Percentiles rank a stretch among this genome's conserved stretches.
Evolutionary conservation across 176 grass and related monocot genomes (phyloP).

Genomic region (Phyllostachys edulis): DNA sequence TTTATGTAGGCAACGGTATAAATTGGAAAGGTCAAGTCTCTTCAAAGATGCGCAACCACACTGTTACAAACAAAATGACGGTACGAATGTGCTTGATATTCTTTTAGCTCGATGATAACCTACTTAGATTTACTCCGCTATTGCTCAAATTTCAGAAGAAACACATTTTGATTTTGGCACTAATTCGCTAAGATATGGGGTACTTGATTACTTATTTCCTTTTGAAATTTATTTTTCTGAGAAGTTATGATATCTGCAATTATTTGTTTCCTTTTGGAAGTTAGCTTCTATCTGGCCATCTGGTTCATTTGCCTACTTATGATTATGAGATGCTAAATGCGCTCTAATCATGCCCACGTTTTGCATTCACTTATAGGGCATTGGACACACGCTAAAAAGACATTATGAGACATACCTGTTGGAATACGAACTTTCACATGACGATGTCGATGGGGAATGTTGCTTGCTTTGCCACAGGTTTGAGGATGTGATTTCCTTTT

Average conservation of each 20-base stretch:
- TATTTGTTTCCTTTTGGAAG: neutral
- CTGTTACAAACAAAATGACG: conserved; percentile 75
- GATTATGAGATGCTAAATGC: neutral
- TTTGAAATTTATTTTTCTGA: neutral
- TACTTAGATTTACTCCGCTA: neutral
- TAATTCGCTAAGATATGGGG: neutral
- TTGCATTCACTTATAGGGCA: conserved; percentile 42
- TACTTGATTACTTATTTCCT: neutral
- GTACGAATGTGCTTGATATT: conserved; percentile 33
- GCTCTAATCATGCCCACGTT: neutral
- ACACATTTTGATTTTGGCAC: neutral
- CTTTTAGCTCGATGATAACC: neutral
- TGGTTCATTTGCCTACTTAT: neutral
- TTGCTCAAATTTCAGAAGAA: neutral
- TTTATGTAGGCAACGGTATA: conserved; percentile 86
- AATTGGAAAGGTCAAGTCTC: conserved; percentile 93
- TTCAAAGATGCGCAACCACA: conserved; percentile 89
- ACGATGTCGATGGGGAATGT: conserved; percentile 66
- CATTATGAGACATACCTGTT: conserved; percentile 80
- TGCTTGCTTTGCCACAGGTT: conserved; percentile 77
- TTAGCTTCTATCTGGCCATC: neutral
- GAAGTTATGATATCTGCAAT: neutral
- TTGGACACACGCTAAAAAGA: conserved; percentile 72
- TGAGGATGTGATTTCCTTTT: neutral
- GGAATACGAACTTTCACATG: conserved; percentile 76